Conservation (phyloP, 805 yeast species). For the Kluyveromyces aestuarii region DNA sequence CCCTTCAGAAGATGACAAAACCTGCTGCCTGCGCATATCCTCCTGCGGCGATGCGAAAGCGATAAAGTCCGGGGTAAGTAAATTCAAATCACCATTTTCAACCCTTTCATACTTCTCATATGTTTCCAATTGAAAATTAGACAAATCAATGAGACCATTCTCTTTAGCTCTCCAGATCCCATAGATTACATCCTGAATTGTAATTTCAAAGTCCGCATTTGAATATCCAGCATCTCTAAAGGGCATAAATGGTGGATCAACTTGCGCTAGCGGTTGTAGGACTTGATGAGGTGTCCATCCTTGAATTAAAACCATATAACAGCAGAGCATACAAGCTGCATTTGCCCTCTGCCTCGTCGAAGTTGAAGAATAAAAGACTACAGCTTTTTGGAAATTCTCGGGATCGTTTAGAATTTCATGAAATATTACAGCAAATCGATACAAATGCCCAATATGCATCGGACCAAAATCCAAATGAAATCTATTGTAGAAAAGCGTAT, state of each 20-base stretch:
- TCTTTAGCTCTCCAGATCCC: conserved; percentile 98
- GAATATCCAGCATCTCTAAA: conserved; percentile 98
- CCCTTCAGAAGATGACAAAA: conserved; percentile 9
- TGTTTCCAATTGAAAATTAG: conserved; percentile 81
- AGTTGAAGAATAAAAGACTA: conserved; percentile 81
- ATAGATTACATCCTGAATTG: conserved; percentile 91
- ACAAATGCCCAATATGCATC: conserved; percentile 82
- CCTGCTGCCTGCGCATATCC: conserved; percentile 30
- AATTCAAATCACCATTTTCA: conserved; percentile 94
- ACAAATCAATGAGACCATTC: conserved; percentile 76
- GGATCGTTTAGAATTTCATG: conserved; percentile 88
- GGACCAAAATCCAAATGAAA: conserved; percentile 98
- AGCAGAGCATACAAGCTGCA: conserved; percentile 88
- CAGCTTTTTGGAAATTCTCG: conserved; percentile 75
- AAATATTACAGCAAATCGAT: conserved; percentile 88
- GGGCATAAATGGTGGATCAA: conserved; percentile 87
- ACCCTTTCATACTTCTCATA: conserved; percentile 93
- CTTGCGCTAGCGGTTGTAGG: conserved; percentile 85
- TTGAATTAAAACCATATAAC: conserved; percentile 91
- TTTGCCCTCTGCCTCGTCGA: conserved; percentile 78
- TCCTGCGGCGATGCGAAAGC: conserved; percentile 97
- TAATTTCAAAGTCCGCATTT: conserved; percentile 84
- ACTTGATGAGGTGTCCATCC: conserved; percentile 99
- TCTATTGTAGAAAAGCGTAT: conserved; percentile 84
- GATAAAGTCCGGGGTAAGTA: conserved; percentile 83